A percentile compares a stretch with the other conserved stretches of the same genome.
Conservation (phyloP, 225 moss, liverwort and hornwort genomes). For the Ulota crispa region DNA sequence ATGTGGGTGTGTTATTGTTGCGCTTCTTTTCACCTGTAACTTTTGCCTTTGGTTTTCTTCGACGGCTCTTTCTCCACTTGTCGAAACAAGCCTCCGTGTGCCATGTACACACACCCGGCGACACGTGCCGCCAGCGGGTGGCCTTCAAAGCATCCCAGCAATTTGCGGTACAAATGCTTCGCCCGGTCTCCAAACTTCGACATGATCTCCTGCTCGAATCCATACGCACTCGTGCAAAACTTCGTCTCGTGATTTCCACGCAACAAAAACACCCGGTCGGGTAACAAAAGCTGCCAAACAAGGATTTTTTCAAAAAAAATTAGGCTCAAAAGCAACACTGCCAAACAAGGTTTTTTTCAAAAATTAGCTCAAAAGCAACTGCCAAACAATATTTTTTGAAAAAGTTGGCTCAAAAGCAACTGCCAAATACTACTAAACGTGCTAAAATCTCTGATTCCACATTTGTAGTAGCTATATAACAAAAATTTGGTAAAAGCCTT, state of each 20-base stretch:
- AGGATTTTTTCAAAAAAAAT: too few relatives aligned
- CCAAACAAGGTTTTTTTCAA: too few relatives aligned
- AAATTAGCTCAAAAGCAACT: too few relatives aligned
- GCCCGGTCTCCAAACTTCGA: slow-evolving; percentile 80
- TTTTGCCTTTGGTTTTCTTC: slow-evolving; percentile 67
- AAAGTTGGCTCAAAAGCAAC: too few relatives aligned
- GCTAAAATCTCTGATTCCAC: too few relatives aligned
- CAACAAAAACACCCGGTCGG: slow-evolving; percentile 81
- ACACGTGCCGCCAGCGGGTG: slow-evolving; percentile 92
- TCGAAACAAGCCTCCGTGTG: slow-evolving; percentile 94
- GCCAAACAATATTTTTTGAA: too few relatives aligned
- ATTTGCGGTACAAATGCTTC: slow-evolving; percentile 87
- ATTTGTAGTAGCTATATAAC: too few relatives aligned
- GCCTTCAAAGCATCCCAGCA: slow-evolving; percentile 92
- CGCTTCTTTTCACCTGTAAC: slow-evolving; percentile 44
- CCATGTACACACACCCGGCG: slow-evolving; percentile 95
- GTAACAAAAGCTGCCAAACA: slow-evolving; percentile 60
- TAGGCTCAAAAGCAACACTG: too few relatives aligned
- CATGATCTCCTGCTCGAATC: slow-evolving; percentile 96
- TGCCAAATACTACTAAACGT: too few relatives aligned
- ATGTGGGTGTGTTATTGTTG: background rate
- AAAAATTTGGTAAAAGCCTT: too few relatives aligned
- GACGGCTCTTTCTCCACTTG: slow-evolving; percentile 60
- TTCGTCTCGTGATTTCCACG: slow-evolving; percentile 99
- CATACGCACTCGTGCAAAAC: slow-evolving; percentile 95